Evolutionary conservation across 805 yeast genomes (phyloP), one percentile per base, ranked within the genome.

Genomic region (Ogataea sp.): DNA sequence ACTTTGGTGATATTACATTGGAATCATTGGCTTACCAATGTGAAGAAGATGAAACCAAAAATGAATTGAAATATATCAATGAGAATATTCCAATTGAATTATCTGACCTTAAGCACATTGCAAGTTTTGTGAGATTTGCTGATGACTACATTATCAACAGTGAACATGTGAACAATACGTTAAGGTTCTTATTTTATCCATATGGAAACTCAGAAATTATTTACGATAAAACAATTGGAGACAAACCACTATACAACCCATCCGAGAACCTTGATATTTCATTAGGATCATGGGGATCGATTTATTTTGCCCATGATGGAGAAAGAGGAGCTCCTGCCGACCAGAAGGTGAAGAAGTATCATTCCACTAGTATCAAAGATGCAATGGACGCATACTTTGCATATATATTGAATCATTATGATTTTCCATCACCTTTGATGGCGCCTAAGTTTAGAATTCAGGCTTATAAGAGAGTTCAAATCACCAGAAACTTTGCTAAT

Each of bases 371-470:
- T 2, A 23, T 45, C 8, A 32, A 44, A 20, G 62, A 59, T 37
- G 47, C 51, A 24, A 41, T 50, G 36, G 51, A 56, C 51, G 43
- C 56, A 2, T 53, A 51, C 27, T 41, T 40, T n/a, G 56, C 51
- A 36, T 28, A 42, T 4, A 36, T 55, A 6, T 37, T 53, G 14
- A 48, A 50, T 32, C 20, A 15, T 16, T 21, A 47, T 11, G 39
- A 39, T 3, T 26, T 52, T 8, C 61, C 59, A 2, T 46, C 48
- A 28, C 43, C 38, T 2, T 47, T 47, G 18, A 45, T 57, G 50
- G 43, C 59, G 1, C 54, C 57, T 9, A 29, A 27, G 13, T 18
- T 48, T 17, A 41, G 61, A 26, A 36, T 52, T 10, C 45, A 43
- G 3, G 52, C 52, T 45, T 46, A 40, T 30, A 44, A 47, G 21